A percentile compares a stretch with the other conserved stretches of the same genome.
Evolutionary conservation across 2,329 filamentous ascomycete species (phyloP).

Genomic region (Alternaria postmessia): DNA sequence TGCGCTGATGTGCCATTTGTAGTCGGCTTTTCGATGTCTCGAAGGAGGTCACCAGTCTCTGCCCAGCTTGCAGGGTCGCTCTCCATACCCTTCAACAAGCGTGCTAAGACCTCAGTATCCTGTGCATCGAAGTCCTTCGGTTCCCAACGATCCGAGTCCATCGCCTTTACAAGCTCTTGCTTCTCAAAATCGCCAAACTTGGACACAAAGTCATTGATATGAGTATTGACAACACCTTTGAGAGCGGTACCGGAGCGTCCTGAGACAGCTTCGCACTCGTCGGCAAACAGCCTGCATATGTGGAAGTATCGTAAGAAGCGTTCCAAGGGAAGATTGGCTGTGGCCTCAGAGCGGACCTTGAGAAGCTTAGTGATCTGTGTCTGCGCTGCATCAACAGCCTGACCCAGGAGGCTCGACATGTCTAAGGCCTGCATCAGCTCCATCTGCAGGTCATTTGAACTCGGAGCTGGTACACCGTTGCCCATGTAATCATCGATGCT

Average conservation of each 20-base stretch:
- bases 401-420: constrained; percentile 77
- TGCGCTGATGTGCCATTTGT: constrained; percentile 34
- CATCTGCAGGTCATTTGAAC: constrained; percentile 63
- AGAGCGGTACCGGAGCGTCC: constrained; percentile 77
- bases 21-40: constrained; percentile 28
- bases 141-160: constrained; percentile 84
- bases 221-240: constrained; percentile 80
- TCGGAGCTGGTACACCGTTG: constrained; percentile 18
- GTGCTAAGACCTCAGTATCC: constrained; percentile 67
- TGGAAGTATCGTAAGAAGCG: constrained; percentile 84
- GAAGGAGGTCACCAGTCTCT: constrained; percentile 58
- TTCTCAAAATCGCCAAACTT: constrained; percentile 75
- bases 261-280: constrained; percentile 85
- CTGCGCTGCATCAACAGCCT: constrained; percentile 82
- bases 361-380: constrained; percentile 76
- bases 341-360: constrained; percentile 79
- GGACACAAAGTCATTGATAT: constrained; percentile 82
- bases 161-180: constrained; percentile 75
- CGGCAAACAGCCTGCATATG: constrained; percentile 82
- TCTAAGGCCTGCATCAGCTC: constrained; percentile 80
- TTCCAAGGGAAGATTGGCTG: constrained; percentile 70
- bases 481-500: constrained; percentile 54
- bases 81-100: constrained; percentile 74
- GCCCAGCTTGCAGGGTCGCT: constrained; percentile 74
- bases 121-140: constrained; percentile 76